These are phyloP conservation scores for Trebouxiophyceae sp. DNA, from an alignment of 163 green algal genomes.

Conservation along the genomic window DNA sequence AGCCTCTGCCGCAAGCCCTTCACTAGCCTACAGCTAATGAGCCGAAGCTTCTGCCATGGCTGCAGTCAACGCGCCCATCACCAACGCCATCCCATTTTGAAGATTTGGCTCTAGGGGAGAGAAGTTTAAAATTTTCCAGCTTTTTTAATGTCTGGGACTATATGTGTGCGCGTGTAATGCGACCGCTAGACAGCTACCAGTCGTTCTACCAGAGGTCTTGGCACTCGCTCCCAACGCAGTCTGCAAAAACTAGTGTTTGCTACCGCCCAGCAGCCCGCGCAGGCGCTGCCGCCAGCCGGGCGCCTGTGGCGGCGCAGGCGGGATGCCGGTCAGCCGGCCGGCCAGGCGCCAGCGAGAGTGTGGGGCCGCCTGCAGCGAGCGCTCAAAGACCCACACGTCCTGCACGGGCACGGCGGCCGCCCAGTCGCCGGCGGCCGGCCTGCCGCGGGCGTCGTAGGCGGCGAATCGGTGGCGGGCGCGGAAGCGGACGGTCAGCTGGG, in stretches of 20 bases:
- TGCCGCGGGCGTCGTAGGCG: conserved; percentile 16
- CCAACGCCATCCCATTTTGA: neutral
- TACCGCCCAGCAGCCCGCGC: too few species aligned
- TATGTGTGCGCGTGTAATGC: too few species aligned
- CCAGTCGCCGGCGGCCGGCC: conserved; percentile 31
- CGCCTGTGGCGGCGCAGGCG: neutral
- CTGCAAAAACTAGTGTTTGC: too few species aligned
- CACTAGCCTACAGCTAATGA: too few species aligned
- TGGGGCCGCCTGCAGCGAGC: conserved; percentile 18
- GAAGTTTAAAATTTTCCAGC: too few species aligned
- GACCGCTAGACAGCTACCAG: too few species aligned
- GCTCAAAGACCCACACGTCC: conserved; percentile 51
- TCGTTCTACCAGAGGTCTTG: too few species aligned
- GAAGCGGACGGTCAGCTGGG: conserved; percentile 39
- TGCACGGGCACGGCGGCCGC: conserved; percentile 23
- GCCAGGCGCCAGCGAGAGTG: conserved; percentile 31
- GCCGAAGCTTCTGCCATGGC: neutral
- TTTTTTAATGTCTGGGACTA: too few species aligned
- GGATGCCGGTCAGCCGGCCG: conserved; percentile 3
- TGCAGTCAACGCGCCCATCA: neutral
- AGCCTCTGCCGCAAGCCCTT: too few species aligned
- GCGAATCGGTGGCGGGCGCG: conserved; percentile 31
- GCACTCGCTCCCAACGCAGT: too few species aligned
- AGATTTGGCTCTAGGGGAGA: too few species aligned
- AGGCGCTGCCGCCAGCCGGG: too few species aligned